Conservation (phyloP, 1,284 basidiomycete genomes). For the Peniophora sp. region DNA sequence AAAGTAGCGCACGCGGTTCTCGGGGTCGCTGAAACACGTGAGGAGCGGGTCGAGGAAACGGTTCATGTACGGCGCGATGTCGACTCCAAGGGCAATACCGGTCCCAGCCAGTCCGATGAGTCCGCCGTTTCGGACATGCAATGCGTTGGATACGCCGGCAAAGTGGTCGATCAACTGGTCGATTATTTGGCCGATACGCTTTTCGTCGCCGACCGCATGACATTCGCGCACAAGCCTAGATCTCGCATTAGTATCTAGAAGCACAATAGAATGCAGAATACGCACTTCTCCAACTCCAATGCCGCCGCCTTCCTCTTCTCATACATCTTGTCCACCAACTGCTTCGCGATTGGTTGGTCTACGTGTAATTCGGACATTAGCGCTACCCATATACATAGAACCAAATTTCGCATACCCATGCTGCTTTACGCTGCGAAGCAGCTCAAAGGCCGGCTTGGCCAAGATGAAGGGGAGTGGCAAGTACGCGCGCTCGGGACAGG, state of each 20-base stretch:
- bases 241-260: background rate
- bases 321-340: slow-evolving; percentile 83
- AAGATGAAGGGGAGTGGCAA: no score
- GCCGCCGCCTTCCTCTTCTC: slow-evolving; percentile 96
- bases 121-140: slow-evolving; percentile 91
- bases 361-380: background rate
- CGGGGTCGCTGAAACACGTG: slow-evolving; percentile 91
- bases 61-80: slow-evolving; percentile 90
- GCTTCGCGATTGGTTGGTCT: slow-evolving; percentile 65
- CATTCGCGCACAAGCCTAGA: slow-evolving; percentile 73
- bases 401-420: background rate
- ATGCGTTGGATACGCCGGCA: slow-evolving; percentile 67
- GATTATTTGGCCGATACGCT: slow-evolving; percentile 81
- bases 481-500: no score
- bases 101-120: slow-evolving; percentile 95
- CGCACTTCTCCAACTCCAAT: slow-evolving; percentile 89
- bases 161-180: slow-evolving; percentile 95
- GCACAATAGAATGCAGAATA: background rate
- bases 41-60: slow-evolving; percentile 88
- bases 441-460: no score
- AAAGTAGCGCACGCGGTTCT: slow-evolving; percentile 94
- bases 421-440: no score
- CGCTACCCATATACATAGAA: background rate
- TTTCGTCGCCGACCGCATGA: slow-evolving; percentile 71
- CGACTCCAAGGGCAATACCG: slow-evolving; percentile 90